Percentiles rank a stretch among this genome's conserved stretches.
Conservation (phyloP, 805 yeast species). For the Candida pseudoglaebosa region DNA sequence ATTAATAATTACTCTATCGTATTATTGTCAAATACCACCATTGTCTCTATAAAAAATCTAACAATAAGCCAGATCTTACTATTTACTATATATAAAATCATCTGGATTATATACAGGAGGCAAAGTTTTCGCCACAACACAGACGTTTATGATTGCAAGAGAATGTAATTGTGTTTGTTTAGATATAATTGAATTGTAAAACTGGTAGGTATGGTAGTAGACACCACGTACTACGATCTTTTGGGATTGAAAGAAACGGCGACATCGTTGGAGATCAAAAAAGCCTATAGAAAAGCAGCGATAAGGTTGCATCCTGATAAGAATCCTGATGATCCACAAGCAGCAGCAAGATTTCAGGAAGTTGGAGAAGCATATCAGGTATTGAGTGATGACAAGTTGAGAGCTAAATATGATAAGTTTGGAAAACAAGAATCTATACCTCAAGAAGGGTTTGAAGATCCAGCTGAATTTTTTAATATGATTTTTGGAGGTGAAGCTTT, state of each 20-base stretch:
- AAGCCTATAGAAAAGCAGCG: slow-evolving; percentile 44
- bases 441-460: slow-evolving; percentile 69
- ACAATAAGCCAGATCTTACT: too few species aligned
- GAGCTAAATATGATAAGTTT: slow-evolving; percentile 67
- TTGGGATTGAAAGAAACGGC: slow-evolving; percentile 32
- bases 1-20: too few species aligned
- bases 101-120: too few species aligned
- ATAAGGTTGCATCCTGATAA: slow-evolving; percentile 43
- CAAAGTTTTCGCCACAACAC: neutral
- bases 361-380: slow-evolving; percentile 76
- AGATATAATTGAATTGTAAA: neutral
- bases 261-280: slow-evolving; percentile 41
- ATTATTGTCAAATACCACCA: too few species aligned
- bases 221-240: slow-evolving; percentile 40
- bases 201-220: slow-evolving; percentile 36
- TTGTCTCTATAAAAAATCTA: neutral
- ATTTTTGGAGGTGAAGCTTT: slow-evolving; percentile 87
- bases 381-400: slow-evolving; percentile 57
- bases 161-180: neutral
- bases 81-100: too few species aligned
- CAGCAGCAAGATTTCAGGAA: slow-evolving; percentile 43
- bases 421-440: slow-evolving; percentile 69
- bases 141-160: neutral
- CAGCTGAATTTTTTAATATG: slow-evolving; percentile 75
- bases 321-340: slow-evolving; percentile 43